These are phyloP conservation scores for Phoenix dactylifera DNA, from an alignment of 176 grass and related monocot genomes.

Conservation along the genomic window DNA sequence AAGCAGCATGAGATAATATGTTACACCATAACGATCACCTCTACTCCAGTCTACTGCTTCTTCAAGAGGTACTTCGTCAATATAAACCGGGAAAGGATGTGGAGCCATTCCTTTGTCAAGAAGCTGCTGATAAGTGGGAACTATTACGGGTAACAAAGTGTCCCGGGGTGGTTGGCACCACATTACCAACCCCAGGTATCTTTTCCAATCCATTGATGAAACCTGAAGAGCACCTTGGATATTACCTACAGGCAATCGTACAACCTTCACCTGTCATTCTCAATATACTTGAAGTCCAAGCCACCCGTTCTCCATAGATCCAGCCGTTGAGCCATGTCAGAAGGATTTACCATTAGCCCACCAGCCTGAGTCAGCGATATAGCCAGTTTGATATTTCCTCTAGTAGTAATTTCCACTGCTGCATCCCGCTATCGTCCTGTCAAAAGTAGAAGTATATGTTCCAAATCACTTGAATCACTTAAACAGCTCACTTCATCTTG, in stretches of 20 bases:
- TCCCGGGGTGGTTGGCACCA: constrained; percentile 74
- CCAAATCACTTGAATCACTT: constrained; percentile 64
- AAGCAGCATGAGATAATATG: constrained; percentile 95
- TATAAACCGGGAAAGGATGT: constrained; percentile 78
- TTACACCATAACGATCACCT: constrained; percentile 64
- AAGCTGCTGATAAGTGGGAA: constrained; percentile 66
- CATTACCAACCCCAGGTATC: constrained; percentile 79
- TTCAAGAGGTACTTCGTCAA: constrained; percentile 81
- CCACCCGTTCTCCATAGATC: constrained; percentile 79
- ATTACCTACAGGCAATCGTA: constrained; percentile 75
- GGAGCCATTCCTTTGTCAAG: constrained; percentile 66
- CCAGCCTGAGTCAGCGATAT: constrained; percentile 77
- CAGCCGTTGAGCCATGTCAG: constrained; percentile 63
- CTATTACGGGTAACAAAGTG: constrained; percentile 45
- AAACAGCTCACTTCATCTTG: constrained; percentile 64
- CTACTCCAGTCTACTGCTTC: constrained; percentile 42
- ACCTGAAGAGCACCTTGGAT: constrained; percentile 51
- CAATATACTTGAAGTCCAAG: constrained; percentile 78
- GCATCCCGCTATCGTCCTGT: constrained; percentile 70
- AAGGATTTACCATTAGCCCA: constrained; percentile 65
- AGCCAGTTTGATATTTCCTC: constrained; percentile 62
- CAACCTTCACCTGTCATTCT: constrained; percentile 67
- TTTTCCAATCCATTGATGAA: constrained; percentile 83
- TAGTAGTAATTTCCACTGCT: constrained; percentile 64
- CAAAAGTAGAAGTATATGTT: constrained; percentile 78